Evolutionary conservation across 2,329 filamentous ascomycete genomes (phyloP), one percentile per base, ranked within the genome.

Genomic region (Chalaropsis ovoidea): DNA sequence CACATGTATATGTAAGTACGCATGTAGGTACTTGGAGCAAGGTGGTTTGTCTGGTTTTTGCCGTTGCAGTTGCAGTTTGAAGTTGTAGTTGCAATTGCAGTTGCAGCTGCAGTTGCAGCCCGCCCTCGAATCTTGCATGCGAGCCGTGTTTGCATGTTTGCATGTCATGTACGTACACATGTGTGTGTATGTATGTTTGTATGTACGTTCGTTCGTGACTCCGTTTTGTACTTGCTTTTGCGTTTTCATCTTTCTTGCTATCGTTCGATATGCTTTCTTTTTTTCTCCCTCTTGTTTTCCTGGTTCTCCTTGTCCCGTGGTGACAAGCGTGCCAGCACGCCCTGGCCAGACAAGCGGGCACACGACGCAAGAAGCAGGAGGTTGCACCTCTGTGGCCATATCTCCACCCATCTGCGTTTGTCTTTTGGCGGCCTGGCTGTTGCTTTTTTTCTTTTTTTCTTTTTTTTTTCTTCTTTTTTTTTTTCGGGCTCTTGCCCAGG

Each of bases 211-310:
- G 47, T 10, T 49, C 47, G 27, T 52, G 47, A 13, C 47, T 27
- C 19, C 22, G 22, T 52, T 27, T 52, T 52, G 47, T 27, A 52
- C 47, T 52, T 52, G 47, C 47, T 52, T 52, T 27, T 52, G 22
- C 47, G 11, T 49, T 49, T 49, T 49, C 47, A 22, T 49, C n/a
- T 49, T 49, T 19, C 19, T 49, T 52, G 47, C 11, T 22, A 49
- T 49, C 47, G 47, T 52, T 52, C 22, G 47, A 52, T 52, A 52
- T 52, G 27, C 2, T 52, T 52, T 22, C 47, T 52, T 52, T 52
- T 31, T 31, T 52, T 52, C 35, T 7, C 35, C 35, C 35, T 10
- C 35, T 7, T 39, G 1, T 39, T 2, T 31, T 31, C 6, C 31
- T 31, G 31, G 31, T 31, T 31, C 31, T 31, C 6, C 31, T 31